phyloP scores from a whole-genome alignment of 225 moss, liverwort and hornwort genomes.

The Marchantia paleacea region DNA sequence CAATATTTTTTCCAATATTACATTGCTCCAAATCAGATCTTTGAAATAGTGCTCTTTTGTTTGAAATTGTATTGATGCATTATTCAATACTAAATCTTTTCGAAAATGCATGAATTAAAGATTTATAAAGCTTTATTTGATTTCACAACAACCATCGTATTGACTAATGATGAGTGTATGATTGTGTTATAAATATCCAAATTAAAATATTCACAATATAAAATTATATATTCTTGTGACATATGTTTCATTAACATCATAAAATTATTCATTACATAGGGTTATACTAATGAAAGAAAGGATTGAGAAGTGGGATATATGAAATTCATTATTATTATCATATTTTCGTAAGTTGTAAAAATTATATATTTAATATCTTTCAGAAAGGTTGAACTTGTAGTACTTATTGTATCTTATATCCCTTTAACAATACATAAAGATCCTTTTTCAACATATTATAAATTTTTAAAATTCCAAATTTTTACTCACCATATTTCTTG shows the following conservation, averaged over 20 bases:
- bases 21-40: too few species aligned
- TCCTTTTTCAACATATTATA: neutral
- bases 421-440: neutral
- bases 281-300: too few species aligned
- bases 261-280: neutral
- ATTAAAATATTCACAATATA: neutral
- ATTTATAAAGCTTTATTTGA: neutral
- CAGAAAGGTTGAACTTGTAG: too few species aligned
- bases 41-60: too few species aligned
- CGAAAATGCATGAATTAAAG: neutral
- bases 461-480: neutral
- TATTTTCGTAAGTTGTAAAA: neutral
- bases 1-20: neutral
- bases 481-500: neutral
- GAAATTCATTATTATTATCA: neutral
- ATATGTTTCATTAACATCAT: neutral
- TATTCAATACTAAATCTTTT: neutral
- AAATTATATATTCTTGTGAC: neutral
- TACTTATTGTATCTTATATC: neutral
- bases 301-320: neutral
- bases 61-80: too few species aligned
- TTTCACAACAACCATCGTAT: neutral
- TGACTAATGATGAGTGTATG: neutral
- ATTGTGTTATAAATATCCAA: neutral
- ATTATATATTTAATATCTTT: too few species aligned